A percentile compares a stretch with the other conserved stretches of the same genome.
phyloP scores from a whole-genome alignment of 345 rosid species.

The Excoecaria cochinchinensis region DNA sequence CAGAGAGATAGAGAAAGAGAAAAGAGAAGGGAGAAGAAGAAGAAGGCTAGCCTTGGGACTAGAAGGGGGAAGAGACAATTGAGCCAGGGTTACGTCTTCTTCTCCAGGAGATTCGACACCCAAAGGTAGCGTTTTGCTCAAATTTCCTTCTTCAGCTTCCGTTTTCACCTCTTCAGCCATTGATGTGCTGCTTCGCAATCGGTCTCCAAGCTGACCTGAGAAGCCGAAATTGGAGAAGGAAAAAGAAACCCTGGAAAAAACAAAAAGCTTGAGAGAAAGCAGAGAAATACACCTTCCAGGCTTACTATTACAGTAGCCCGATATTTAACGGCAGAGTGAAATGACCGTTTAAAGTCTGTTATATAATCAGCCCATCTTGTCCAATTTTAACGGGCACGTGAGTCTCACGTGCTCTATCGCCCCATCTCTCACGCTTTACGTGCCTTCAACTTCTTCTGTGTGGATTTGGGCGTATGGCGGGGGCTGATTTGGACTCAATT shows the following conservation, averaged over 20 bases:
- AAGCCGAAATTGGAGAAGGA: neutral
- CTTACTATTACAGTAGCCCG: conserved; percentile 4
- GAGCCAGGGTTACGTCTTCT: conserved; percentile 20
- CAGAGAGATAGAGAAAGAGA: neutral
- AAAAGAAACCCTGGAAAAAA: neutral
- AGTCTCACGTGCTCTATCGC: neutral
- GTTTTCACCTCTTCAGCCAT: conserved; percentile 24
- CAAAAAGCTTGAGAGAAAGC: neutral
- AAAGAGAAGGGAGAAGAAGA: neutral
- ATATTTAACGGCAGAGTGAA: neutral
- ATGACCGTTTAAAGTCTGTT: neutral
- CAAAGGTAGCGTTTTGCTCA: conserved; percentile 8
- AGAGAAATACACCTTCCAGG: conserved; percentile 1
- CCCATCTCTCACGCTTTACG: neutral
- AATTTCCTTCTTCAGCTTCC: conserved; percentile 22
- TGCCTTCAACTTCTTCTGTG: too few species aligned
- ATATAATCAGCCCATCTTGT: neutral
- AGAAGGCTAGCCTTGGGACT: neutral
- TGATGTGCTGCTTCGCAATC: neutral
- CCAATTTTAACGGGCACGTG: neutral
- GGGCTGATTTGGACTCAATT: too few species aligned
- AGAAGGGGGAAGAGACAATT: conserved; percentile 3
- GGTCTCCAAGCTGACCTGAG: conserved; percentile 10
- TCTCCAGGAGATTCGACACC: conserved; percentile 2
- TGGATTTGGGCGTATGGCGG: too few species aligned